Evolutionary conservation across 1,284 basidiomycete species (phyloP).

Genomic region (Schizophyllum commune): DNA sequence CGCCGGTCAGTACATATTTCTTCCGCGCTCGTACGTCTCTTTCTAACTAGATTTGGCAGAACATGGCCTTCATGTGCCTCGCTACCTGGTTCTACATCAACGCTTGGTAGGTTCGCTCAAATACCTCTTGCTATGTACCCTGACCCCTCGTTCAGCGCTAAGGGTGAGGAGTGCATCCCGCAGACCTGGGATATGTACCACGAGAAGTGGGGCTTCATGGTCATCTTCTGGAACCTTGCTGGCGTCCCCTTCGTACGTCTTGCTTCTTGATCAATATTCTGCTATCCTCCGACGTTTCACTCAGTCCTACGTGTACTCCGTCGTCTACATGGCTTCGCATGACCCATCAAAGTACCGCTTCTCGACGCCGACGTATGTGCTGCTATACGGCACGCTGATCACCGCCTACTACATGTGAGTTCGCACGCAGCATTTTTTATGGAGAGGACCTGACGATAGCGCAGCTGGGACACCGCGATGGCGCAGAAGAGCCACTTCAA

Average conservation of each 20-base stretch:
- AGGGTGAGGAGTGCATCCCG: conserved; percentile 95
- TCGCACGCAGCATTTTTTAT: conserved; percentile 19
- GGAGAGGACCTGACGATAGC: conserved; percentile 10
- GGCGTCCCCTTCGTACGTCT: conserved; percentile 76
- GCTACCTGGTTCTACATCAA: conserved; percentile 97
- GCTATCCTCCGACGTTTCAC: conserved; percentile 13
- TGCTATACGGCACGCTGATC: conserved; percentile 70
- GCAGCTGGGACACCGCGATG: conserved; percentile 90
- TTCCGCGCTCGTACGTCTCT: neutral
- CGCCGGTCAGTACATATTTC: conserved; percentile 51
- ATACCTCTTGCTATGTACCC: neutral
- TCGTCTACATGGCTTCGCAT: conserved; percentile 97
- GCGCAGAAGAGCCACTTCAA: conserved; percentile 98
- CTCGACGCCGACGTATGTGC: conserved; percentile 67
- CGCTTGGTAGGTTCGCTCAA: conserved; percentile 56
- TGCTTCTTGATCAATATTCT: conserved; percentile 13
- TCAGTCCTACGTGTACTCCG: conserved; percentile 93
- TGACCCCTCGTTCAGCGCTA: conserved; percentile 39
- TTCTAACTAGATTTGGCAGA: conserved; percentile 36
- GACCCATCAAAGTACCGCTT: conserved; percentile 85
- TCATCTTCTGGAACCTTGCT: conserved; percentile 98
- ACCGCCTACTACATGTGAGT: conserved; percentile 77
- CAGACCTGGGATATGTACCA: conserved; percentile 99
- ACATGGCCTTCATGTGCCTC: conserved; percentile 95
- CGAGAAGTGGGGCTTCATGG: conserved; percentile 95